Base-by-base conservation (phyloP, 169 alveolate species). In the Plasmodium adleri region DNA sequence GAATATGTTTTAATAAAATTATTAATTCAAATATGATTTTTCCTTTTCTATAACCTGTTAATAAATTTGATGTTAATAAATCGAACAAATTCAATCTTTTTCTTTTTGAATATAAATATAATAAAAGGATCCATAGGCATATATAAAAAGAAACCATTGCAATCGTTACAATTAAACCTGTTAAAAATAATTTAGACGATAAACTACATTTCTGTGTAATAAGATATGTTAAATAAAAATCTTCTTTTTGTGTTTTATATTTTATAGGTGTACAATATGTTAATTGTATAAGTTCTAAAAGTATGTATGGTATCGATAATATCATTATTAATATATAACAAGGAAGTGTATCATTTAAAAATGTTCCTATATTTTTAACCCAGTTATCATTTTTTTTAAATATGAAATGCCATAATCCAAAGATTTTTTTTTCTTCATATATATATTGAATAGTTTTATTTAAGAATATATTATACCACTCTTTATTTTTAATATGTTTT, bases 361-460 rank as follows among this genome's bases (percentile, higher is more conserved):
- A 72, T 50, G 22, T 54, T 49, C 63, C 8, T 28, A 86, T 22
- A 24, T 54, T 56, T 62, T 73, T 86, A 26, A 26, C n/a, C n/a
- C 60, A 71, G n/a, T 15, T 59, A 45, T 72, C 92, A 45, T 86
- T 86, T 70, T 50, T 70, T 58, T 60, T 86, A 49, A 71, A n/a
- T 22, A 86, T 59, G 62, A 86, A 71, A 24, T 68, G 87, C 92
- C 92, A 86, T 26, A 87, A 87, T 13, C 92, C 92, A 64, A 86
- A 86, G 7, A 86, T 72, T 64, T 39, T 86, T 43, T 58, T 86
- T 50, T 68, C 70, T 6, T 56, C 13, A 72, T 86, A 86, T 22
- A 86, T 86, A 86, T 64, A 28, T 66, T 86, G 76, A 72, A 86
- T 50, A 43, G 92, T 60, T 71, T 86, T 87, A 52, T 86, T 71